These are phyloP conservation scores for Acanthamoeba culbertsoni DNA, from an alignment of 208 protist genomes.

Conservation along the genomic window DNA sequence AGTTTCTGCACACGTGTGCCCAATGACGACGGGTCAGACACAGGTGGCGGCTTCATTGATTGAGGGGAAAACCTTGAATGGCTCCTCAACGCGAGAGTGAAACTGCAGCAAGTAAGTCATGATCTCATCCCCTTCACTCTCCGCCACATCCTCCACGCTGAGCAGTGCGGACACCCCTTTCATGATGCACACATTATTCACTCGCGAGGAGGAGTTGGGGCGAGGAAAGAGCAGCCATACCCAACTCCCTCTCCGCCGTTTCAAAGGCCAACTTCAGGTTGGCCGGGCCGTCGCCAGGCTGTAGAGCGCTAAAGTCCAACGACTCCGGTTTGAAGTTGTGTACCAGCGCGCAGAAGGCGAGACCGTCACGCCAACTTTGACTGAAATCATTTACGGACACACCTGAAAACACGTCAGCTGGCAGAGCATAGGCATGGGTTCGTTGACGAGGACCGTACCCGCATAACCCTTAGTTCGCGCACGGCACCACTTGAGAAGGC, in stretches of 20 bases:
- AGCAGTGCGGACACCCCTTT: too few species aligned
- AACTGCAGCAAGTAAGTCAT: too few species aligned
- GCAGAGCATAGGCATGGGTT: background rate
- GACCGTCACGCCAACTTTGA: conserved; percentile 71
- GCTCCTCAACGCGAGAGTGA: too few species aligned
- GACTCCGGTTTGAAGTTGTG: conserved; percentile 60
- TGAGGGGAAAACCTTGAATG: too few species aligned
- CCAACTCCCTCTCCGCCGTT: background rate
- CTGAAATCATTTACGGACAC: conserved; percentile 82
- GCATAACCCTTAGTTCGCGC: background rate
- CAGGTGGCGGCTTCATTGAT: too few species aligned
- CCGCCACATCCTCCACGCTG: too few species aligned
- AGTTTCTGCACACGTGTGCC: too few species aligned
- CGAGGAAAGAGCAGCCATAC: background rate
- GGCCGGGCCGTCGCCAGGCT: background rate
- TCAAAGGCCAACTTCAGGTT: background rate
- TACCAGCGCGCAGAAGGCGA: conserved; percentile 77
- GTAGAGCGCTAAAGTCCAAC: background rate
- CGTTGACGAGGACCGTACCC: background rate
- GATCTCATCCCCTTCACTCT: too few species aligned
- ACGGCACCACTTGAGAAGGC: background rate
- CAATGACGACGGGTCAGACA: too few species aligned
- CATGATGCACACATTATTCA: background rate
- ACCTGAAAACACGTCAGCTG: background rate
- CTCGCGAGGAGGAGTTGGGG: background rate